Conservation (phyloP, 1,284 basidiomycete species). For the Athelia sp. region DNA sequence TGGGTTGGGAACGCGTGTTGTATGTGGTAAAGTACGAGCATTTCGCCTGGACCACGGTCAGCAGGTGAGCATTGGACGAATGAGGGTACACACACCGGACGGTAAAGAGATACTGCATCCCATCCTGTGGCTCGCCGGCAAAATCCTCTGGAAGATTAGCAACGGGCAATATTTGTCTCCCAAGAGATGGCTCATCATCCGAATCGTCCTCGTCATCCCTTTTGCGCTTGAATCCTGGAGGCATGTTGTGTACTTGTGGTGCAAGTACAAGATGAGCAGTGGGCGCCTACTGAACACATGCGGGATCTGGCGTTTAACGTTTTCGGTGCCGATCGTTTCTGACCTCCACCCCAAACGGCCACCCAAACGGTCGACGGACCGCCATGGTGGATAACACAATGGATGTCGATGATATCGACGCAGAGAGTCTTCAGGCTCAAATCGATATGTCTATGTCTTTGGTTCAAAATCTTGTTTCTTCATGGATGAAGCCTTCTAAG, state of each 20-base stretch:
- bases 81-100: slow-evolving; percentile 49
- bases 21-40: slow-evolving; percentile 53
- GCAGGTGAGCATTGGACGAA: slow-evolving; percentile 6
- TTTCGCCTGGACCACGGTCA: slow-evolving; percentile 47
- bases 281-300: too few relatives aligned
- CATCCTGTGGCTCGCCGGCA: slow-evolving; percentile 61
- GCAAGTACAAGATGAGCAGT: too few relatives aligned
- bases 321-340: too few relatives aligned
- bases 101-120: slow-evolving; percentile 75
- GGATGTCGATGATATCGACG: slow-evolving; percentile 48
- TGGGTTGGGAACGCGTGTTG: slow-evolving; percentile 64
- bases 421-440: slow-evolving; percentile 66
- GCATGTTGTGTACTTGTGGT: slow-evolving; percentile 6
- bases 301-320: too few relatives aligned
- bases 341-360: too few relatives aligned
- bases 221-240: slow-evolving; percentile 43
- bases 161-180: slow-evolving; percentile 67
- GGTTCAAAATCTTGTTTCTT: slow-evolving; percentile 62
- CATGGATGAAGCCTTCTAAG: slow-evolving; percentile 60
- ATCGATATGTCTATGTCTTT: slow-evolving; percentile 76
- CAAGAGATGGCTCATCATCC: slow-evolving; percentile 50
- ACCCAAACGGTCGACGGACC: too few relatives aligned
- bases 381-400: slow-evolving; percentile 25
- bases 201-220: slow-evolving; percentile 36
- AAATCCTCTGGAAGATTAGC: slow-evolving; percentile 66